These are phyloP conservation scores for Hymenochaete sp. DNA, from an alignment of 1,284 basidiomycete species.

Conservation along the genomic window DNA sequence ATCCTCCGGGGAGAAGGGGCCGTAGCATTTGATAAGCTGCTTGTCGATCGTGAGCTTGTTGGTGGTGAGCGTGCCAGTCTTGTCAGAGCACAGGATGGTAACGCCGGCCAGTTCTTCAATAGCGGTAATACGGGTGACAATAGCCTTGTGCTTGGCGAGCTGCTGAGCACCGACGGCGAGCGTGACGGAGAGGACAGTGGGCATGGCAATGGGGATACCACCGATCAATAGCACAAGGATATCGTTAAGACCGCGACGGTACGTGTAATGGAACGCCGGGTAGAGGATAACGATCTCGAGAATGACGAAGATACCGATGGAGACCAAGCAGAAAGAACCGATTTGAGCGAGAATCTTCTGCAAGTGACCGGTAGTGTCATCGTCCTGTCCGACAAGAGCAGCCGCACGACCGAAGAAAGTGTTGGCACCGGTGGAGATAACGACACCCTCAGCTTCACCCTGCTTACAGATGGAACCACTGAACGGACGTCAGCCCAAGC, in stretches of 20 bases:
- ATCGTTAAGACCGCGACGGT: constrained; percentile 93
- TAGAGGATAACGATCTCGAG: constrained; percentile 87
- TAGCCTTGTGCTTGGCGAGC: constrained; percentile 97
- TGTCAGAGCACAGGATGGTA: constrained; percentile 95
- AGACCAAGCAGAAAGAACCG: constrained; percentile 90
- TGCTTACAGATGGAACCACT: constrained; percentile 95
- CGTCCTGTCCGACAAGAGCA: constrained; percentile 90
- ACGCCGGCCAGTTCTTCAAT: constrained; percentile 97
- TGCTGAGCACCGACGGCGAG: constrained; percentile 97
- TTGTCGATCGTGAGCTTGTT: constrained; percentile 99
- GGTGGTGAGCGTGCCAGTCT: constrained; percentile 95
- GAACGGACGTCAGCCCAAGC: constrained; percentile 16
- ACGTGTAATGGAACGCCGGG: constrained; percentile 78
- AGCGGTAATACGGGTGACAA: constrained; percentile 96
- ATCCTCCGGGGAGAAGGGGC: constrained; percentile 81
- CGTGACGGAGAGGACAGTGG: constrained; percentile 91
- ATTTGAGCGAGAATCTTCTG: constrained; percentile 97
- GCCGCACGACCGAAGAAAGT: constrained; percentile 96
- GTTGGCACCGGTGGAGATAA: constrained; percentile 93
- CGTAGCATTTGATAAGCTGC: constrained; percentile 87
- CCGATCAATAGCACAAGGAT: constrained; percentile 96
- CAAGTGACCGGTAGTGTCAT: constrained; percentile 94
- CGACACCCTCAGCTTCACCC: constrained; percentile 94
- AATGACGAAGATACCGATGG: constrained; percentile 88
- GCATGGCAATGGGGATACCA: constrained; percentile 99